A percentile compares a stretch with the other conserved stretches of the same genome.
Conservation (phyloP, 495 filamentous ascomycete genomes). For the Xylaria nigripes region DNA sequence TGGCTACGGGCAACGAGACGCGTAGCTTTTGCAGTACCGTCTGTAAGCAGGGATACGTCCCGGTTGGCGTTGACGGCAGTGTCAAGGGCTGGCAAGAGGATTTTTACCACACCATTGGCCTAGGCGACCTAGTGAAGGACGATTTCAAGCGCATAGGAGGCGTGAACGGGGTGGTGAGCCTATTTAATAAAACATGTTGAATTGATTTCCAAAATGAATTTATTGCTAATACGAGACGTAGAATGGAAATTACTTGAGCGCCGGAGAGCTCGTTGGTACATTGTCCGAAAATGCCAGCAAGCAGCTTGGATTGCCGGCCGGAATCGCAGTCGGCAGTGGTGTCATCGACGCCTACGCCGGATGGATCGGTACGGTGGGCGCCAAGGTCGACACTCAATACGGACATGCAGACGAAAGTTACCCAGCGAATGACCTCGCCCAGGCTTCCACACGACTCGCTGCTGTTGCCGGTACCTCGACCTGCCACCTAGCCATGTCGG, state of each 20-base stretch:
- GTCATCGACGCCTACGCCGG: conserved; percentile 98
- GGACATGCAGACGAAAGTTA: conserved; percentile 51
- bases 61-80: conserved; percentile 91
- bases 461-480: conserved; percentile 97
- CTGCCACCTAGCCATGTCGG: conserved; percentile 93
- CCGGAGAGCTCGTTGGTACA: conserved; percentile 79
- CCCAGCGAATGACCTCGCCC: conserved; percentile 68
- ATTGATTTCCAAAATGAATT: conserved; percentile 13
- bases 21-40: conserved; percentile 88
- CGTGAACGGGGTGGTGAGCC: conserved; percentile 83
- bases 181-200: conserved; percentile 25
- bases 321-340: conserved; percentile 87
- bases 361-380: conserved; percentile 97
- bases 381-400: conserved; percentile 66
- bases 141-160: conserved; percentile 88
- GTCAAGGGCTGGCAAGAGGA: conserved; percentile 98
- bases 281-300: conserved; percentile 74
- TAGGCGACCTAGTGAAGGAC: conserved; percentile 72
- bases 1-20: conserved; percentile 90
- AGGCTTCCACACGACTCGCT: conserved; percentile 89
- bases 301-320: conserved; percentile 77
- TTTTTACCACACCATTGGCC: conserved; percentile 75
- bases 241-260: conserved; percentile 86
- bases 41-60: conserved; percentile 93
- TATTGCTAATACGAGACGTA: conserved; percentile 29